Conservation (phyloP, 2,329 filamentous ascomycete genomes). For the Westerdykella ornata region DNA sequence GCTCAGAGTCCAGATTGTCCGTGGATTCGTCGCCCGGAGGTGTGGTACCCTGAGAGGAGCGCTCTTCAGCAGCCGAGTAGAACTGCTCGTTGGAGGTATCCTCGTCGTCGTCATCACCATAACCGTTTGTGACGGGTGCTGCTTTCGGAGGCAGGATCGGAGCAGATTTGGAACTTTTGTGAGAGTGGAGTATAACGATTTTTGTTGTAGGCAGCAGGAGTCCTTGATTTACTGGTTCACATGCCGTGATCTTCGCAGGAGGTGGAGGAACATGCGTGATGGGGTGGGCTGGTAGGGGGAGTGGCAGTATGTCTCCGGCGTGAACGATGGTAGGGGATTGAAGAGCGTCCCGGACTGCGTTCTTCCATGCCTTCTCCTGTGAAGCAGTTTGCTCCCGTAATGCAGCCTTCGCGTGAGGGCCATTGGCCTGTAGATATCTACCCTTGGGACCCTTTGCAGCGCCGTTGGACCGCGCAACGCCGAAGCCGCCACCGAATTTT, state of each 20-base stretch:
- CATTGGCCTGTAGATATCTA: constrained; percentile 35
- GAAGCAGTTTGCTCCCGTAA: constrained; percentile 14
- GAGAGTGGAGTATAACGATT: constrained; percentile 68
- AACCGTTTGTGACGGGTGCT: constrained; percentile 52
- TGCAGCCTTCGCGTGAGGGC: constrained; percentile 17
- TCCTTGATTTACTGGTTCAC: constrained; percentile 89
- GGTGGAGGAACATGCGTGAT: constrained; percentile 79
- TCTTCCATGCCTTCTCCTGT: constrained; percentile 33
- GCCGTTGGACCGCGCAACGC: constrained; percentile 28
- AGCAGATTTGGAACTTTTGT: constrained; percentile 47
- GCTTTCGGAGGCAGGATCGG: constrained; percentile 36
- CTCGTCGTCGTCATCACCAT: constrained; percentile 62
- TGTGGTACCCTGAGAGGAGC: constrained; percentile 35
- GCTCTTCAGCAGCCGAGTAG: constrained; percentile 82
- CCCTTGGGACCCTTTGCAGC: constrained; percentile 25
- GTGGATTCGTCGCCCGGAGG: constrained; percentile 38
- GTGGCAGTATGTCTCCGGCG: constrained; percentile 71
- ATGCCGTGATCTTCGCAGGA: constrained; percentile 83
- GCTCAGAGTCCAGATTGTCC: constrained; percentile 49
- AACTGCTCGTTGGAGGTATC: constrained; percentile 87
- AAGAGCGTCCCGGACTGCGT: constrained; percentile 63
- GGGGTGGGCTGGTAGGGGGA: constrained; percentile 70
- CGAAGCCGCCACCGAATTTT: constrained; percentile 65
- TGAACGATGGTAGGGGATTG: constrained; percentile 70
- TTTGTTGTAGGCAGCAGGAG: constrained; percentile 69